phyloP scores from a whole-genome alignment of 2,329 filamentous ascomycete genomes.

The Colletotrichum sp. region DNA sequence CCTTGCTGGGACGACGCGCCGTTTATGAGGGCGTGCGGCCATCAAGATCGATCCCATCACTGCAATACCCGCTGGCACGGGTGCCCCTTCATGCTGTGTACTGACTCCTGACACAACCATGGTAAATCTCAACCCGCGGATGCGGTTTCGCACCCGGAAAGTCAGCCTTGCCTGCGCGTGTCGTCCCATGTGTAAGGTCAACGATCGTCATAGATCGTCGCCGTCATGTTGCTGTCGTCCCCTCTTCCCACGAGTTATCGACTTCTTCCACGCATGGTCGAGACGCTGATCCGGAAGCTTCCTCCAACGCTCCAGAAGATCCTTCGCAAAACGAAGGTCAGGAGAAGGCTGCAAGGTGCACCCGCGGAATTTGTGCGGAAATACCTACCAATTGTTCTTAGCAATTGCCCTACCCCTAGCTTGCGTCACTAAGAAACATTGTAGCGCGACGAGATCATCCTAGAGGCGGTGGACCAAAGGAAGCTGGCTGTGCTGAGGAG shows the following conservation, averaged over 20 bases:
- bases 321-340: background rate
- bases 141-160: background rate
- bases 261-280: background rate
- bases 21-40: background rate
- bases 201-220: constrained; percentile 14
- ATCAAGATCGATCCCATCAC: background rate
- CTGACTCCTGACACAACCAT: background rate
- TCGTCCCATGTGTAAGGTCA: background rate
- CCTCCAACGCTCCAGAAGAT: background rate
- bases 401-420: background rate
- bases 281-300: constrained; percentile 11
- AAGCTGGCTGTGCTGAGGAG: background rate
- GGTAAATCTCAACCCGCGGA: background rate
- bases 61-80: background rate
- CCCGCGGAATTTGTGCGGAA: background rate
- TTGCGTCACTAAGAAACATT: background rate
- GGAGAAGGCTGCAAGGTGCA: background rate
- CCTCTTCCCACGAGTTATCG: background rate
- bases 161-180: background rate
- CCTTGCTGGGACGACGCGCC: constrained; percentile 4
- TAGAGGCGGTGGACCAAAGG: background rate
- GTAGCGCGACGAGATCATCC: background rate
- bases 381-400: background rate
- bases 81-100: background rate
- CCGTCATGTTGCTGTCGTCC: background rate